These are phyloP conservation scores for Trichoderma harzianum DNA, from an alignment of 2,329 filamentous ascomycete species.

Conservation along the genomic window DNA sequence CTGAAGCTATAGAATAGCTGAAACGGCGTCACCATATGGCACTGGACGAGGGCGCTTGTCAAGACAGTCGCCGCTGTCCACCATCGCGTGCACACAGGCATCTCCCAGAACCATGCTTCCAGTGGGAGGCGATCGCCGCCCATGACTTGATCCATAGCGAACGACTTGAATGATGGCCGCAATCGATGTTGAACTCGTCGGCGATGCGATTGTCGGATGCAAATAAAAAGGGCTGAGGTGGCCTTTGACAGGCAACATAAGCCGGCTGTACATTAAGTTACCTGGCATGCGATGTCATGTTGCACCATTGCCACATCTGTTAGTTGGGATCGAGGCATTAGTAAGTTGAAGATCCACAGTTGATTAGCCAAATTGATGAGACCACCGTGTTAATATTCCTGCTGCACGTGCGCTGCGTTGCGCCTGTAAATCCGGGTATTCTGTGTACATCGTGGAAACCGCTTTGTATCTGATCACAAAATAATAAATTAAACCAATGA, in stretches of 20 bases:
- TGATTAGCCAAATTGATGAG: background rate
- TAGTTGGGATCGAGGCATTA: background rate
- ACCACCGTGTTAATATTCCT: background rate
- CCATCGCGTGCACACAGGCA: constrained; percentile 92
- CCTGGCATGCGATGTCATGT: background rate
- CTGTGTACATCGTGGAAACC: background rate
- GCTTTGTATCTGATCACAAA: background rate
- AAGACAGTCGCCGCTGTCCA: constrained; percentile 93
- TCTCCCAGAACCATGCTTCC: constrained; percentile 98
- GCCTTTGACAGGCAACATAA: background rate
- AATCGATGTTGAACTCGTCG: background rate
- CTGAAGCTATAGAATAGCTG: constrained; percentile 97
- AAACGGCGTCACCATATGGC: constrained; percentile 85
- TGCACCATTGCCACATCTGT: constrained; percentile 6
- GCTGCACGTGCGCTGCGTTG: background rate
- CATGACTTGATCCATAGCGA: constrained; percentile 56
- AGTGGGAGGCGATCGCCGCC: constrained; percentile 69
- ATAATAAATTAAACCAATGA: background rate
- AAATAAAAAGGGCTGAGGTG: background rate
- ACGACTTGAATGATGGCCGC: background rate
- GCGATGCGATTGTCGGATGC: background rate
- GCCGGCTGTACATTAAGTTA: background rate
- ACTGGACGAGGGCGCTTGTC: constrained; percentile 87
- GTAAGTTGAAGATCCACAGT: background rate
- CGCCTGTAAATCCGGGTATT: background rate